A percentile compares a stretch with the other conserved stretches of the same genome.
Conservation (phyloP, 176 grass and related monocot species). For the Hordeum vulgare region DNA sequence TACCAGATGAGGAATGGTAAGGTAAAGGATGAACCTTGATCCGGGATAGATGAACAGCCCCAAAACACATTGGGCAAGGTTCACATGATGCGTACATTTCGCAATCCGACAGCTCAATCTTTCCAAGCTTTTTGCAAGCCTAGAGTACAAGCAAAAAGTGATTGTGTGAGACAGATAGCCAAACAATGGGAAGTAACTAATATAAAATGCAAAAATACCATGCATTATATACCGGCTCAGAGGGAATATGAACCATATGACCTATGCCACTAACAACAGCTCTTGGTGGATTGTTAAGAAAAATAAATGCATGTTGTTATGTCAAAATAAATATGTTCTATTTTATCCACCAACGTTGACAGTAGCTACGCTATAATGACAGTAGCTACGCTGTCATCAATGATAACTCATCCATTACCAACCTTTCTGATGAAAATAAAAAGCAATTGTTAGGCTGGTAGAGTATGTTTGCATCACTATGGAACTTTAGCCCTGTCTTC, state of each 20-base stretch:
- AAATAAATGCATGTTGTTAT: not conserved
- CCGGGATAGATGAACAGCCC: conserved; percentile 89
- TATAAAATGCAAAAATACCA: not conserved
- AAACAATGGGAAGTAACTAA: not conserved
- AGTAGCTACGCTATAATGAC: not conserved
- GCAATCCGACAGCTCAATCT: conserved; percentile 87
- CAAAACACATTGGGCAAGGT: conserved; percentile 96
- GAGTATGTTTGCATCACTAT: not conserved
- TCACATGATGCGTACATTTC: conserved; percentile 96
- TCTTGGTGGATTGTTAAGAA: not conserved
- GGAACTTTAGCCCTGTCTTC: not conserved
- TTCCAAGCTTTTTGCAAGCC: conserved; percentile 95
- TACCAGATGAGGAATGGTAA: conserved; percentile 13
- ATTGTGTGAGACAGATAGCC: not conserved
- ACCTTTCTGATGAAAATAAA: not conserved
- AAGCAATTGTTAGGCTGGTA: not conserved
- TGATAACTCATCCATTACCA: not conserved
- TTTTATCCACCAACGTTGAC: conserved; percentile 7
- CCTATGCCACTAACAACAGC: not conserved
- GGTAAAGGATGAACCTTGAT: conserved; percentile 55
- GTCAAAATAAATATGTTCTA: not conserved
- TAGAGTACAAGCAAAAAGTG: conserved; percentile 13
- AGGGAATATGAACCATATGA: not conserved
- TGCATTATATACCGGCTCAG: not conserved
- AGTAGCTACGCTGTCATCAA: not conserved